Base-by-base conservation (phyloP, 176 grass and related monocot species). In the Carex kokanica region DNA sequence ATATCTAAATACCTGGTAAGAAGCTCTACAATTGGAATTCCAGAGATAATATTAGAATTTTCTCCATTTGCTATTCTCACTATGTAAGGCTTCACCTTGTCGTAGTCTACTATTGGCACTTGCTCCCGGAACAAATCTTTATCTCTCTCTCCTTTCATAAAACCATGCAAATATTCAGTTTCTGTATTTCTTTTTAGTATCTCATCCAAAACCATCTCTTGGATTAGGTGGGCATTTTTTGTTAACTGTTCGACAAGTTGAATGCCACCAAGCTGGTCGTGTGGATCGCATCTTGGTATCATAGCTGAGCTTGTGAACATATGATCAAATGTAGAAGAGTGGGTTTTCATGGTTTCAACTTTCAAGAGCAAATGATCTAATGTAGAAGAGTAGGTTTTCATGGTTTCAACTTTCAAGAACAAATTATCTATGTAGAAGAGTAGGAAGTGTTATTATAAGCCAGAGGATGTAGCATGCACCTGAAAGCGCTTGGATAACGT, bases 81-180 rank as follows among this genome's bases (percentile, higher is more conserved):
- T 55, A 95, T 88, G 84, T 90, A 92, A 31, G 88, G 82, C 82
- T 88, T 95, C 11, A 95, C 78, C 69, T 86, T 83, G 61, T 95
- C 93, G 59, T 95, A 92, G 73, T 95, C 93, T 40, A 95, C 86
- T 27, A 95, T 83, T 0, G 93, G 93, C 3, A 95, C 90, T 20
- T 49, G 63, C 81, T 25, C 78, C 88, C 86, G 89, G 90, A 95
- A 95, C 78, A 21, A 61, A 2, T 16, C 34, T 8, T 18, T 3
- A 14, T 31, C 65, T 2, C 2, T 79, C 7, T 3, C 80, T 45
- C 31, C 81, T 7, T 64, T 43, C 25, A 95, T 88, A 85, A 90
- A 95, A 8, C 86, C 81, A 47, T 81, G 86, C 36, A 95, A 45
- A 80, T 95, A 95, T 84, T 92, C 84, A 0, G 93, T 95, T 81